Conservation (phyloP, 441 rosid genomes). For the Macaranga tanarius region DNA sequence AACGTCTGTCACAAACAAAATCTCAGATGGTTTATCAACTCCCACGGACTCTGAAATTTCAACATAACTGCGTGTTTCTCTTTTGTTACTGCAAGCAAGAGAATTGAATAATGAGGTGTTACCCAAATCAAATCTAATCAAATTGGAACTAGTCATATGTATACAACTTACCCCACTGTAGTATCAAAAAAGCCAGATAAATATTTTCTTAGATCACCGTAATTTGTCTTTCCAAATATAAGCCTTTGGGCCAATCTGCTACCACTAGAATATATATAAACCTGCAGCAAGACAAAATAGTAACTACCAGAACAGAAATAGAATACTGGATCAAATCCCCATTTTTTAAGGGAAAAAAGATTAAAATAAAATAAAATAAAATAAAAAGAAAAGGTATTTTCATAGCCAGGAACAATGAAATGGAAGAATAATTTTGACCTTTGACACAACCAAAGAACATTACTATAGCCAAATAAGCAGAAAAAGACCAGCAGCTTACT, state of each 20-base stretch:
- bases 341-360: neutral
- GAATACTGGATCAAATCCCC: neutral
- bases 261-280: constrained; percentile 93
- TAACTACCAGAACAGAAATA: constrained; percentile 1
- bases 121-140: neutral
- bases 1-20: constrained; percentile 78
- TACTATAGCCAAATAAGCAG: constrained; percentile 2
- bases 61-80: constrained; percentile 63
- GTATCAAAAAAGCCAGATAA: constrained; percentile 88
- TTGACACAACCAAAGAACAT: neutral
- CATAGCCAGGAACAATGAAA: neutral
- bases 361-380: neutral
- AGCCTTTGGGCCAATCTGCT: constrained; percentile 95
- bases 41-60: constrained; percentile 76
- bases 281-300: constrained; percentile 37
- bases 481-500: neutral
- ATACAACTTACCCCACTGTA: constrained; percentile 60
- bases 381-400: neutral
- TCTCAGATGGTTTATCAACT: constrained; percentile 75
- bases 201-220: constrained; percentile 82
- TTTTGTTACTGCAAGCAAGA: constrained; percentile 67
- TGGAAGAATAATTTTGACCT: neutral
- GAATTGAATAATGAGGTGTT: neutral
- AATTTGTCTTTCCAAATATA: constrained; percentile 70
- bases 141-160: neutral